Evolutionary conservation across 31 red algal species (phyloP).

Genomic region (Bonnemaisonia californica): DNA sequence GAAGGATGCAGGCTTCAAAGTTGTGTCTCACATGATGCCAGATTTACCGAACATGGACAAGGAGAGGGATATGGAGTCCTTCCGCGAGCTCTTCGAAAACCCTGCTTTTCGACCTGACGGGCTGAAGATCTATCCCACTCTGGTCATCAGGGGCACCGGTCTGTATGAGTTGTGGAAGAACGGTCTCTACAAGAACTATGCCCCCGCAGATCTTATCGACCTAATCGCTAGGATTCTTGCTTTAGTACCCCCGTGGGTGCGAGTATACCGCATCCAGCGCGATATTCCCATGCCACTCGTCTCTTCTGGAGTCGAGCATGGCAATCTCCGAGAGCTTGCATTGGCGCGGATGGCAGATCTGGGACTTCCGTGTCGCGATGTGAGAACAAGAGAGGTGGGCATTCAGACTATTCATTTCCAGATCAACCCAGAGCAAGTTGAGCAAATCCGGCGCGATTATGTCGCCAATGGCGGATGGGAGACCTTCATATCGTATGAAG

Average conservation of each 20-base stretch:
- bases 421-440: conserved; percentile 83
- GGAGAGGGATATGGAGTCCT: conserved; percentile 95
- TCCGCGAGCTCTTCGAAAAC: conserved; percentile 96
- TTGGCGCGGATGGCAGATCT: conserved; percentile 85
- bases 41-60: conserved; percentile 96
- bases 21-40: conserved; percentile 98
- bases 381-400: conserved; percentile 95
- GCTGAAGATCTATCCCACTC: conserved; percentile 97
- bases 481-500: conserved; percentile 96
- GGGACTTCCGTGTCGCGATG: conserved; percentile 88
- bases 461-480: conserved; percentile 99
- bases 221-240: conserved; percentile 82
- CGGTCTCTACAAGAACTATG: conserved; percentile 88
- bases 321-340: conserved; percentile 94
- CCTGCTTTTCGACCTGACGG: conserved; percentile 96
- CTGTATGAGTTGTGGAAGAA: conserved; percentile 98
- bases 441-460: conserved; percentile 93
- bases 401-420: conserved; percentile 91
- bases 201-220: conserved; percentile 86
- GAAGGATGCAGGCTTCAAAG: conserved; percentile 98
- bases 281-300: conserved; percentile 99
- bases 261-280: conserved; percentile 95
- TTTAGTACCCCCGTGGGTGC: conserved; percentile 96
- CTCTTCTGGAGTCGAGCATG: conserved; percentile 94
- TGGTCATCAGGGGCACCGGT: conserved; percentile 91